These are phyloP conservation scores for Colletotrichum noveboracense DNA, from an alignment of 2,329 filamentous ascomycete genomes.

Conservation along the genomic window DNA sequence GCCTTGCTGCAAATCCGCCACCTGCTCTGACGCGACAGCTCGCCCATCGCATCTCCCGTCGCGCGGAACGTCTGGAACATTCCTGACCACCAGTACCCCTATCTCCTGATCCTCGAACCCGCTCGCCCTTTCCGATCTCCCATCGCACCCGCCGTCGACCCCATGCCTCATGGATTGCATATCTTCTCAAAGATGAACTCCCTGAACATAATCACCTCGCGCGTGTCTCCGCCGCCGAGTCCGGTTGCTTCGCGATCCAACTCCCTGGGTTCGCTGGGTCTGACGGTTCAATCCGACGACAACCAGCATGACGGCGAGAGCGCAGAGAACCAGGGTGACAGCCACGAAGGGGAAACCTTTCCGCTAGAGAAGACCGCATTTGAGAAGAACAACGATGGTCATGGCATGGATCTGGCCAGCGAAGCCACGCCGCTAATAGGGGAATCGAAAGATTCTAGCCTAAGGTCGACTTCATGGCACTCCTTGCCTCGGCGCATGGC, in stretches of 20 bases:
- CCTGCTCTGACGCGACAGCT: constrained; percentile 5
- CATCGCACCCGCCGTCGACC: neutral
- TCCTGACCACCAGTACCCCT: constrained; percentile 18
- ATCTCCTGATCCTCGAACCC: neutral
- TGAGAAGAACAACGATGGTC: neutral
- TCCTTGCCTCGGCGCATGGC: constrained; percentile 72
- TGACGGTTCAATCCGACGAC: constrained; percentile 49
- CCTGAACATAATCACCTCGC: constrained; percentile 89
- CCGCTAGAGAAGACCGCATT: constrained; percentile 15
- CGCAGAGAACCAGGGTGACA: constrained; percentile 25
- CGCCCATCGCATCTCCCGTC: constrained; percentile 1
- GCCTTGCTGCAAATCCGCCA: neutral
- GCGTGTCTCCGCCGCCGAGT: constrained; percentile 70
- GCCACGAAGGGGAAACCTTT: constrained; percentile 36
- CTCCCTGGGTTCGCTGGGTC: constrained; percentile 60
- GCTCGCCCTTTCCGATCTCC: neutral
- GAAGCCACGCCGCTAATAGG: constrained; percentile 75
- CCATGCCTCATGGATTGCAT: constrained; percentile 58
- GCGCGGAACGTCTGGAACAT: constrained; percentile 22
- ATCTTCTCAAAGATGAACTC: constrained; percentile 84
- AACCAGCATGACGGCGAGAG: constrained; percentile 37
- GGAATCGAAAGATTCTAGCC: constrained; percentile 16
- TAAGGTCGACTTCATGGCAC: constrained; percentile 54
- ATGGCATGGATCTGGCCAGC: constrained; percentile 35
- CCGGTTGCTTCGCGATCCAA: constrained; percentile 64